A percentile compares a stretch with the other conserved stretches of the same genome.
phyloP scores from a whole-genome alignment of 1,284 basidiomycete genomes.

The Trichosporon asahii region DNA sequence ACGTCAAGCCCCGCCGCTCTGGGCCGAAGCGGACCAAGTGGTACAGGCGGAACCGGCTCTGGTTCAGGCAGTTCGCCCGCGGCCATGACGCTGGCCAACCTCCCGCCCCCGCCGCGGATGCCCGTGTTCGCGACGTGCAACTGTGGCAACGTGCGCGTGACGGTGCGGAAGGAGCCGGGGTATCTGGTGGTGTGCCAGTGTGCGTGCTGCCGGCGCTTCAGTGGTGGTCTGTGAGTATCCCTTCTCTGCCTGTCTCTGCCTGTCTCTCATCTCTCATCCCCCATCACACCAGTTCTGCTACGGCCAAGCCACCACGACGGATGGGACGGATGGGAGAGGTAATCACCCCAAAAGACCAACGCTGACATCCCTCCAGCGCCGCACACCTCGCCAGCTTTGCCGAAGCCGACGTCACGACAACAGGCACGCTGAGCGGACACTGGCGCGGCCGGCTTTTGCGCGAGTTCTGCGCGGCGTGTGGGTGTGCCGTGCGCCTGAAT shows the following conservation, averaged over 20 bases:
- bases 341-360: not conserved
- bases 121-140: conserved; percentile 2
- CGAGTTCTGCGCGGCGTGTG: conserved; percentile 2
- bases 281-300: too few species aligned
- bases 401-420: not conserved
- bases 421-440: not conserved
- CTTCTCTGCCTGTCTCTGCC: not conserved
- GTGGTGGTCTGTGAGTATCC: not conserved
- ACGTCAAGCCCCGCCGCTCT: too few species aligned
- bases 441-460: not conserved
- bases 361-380: conserved; percentile 1
- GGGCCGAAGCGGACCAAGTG: too few species aligned
- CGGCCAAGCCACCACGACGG: too few species aligned
- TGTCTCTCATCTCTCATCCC: too few species aligned
- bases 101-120: not conserved
- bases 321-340: not conserved
- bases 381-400: not conserved
- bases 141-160: not conserved
- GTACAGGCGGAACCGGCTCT: too few species aligned
- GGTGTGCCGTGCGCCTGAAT: not conserved
- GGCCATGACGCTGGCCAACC: not conserved
- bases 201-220: not conserved
- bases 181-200: not conserved
- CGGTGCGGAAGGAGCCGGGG: not conserved
- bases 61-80: too few species aligned